phyloP scores from a whole-genome alignment of 805 yeast genomes.

The Komagataella pastoris region DNA sequence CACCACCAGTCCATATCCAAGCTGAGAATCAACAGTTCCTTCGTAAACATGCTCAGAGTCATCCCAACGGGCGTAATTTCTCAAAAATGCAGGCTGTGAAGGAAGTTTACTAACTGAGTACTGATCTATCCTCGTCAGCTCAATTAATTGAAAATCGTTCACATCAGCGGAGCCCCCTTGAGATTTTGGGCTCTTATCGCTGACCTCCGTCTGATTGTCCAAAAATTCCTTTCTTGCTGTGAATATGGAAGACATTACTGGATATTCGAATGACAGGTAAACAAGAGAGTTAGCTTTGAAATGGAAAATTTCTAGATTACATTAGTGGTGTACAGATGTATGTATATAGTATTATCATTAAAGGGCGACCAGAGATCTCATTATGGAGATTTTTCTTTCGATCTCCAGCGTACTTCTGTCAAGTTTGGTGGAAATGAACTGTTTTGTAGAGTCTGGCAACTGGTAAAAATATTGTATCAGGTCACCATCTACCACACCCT shows the following conservation, averaged over 20 bases:
- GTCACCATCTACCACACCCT: conserved; percentile 80
- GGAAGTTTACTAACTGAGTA: conserved; percentile 46
- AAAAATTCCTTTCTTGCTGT: neutral
- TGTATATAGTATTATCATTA: neutral
- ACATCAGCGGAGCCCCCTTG: neutral
- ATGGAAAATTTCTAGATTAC: neutral
- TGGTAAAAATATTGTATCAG: conserved; percentile 45
- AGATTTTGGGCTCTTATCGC: neutral
- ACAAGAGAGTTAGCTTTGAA: neutral
- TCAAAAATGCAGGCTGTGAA: conserved; percentile 34
- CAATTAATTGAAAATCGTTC: conserved; percentile 12
- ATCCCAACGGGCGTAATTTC: conserved; percentile 1
- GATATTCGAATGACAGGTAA: neutral
- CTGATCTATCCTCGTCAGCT: conserved; percentile 43
- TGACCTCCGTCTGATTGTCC: neutral
- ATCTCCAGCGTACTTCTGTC: conserved; percentile 36
- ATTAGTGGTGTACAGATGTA: neutral
- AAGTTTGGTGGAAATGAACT: conserved; percentile 24
- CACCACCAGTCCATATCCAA: conserved; percentile 18
- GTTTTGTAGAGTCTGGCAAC: conserved; percentile 20
- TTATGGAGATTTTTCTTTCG: conserved; percentile 36
- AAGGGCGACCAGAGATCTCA: conserved; percentile 30
- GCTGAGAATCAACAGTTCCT: conserved; percentile 16
- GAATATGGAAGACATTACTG: conserved; percentile 1
- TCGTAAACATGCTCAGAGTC: conserved; percentile 10